Evolutionary conservation across 164 flowering plant species (phyloP).

Genomic region (Annona squamosa): DNA sequence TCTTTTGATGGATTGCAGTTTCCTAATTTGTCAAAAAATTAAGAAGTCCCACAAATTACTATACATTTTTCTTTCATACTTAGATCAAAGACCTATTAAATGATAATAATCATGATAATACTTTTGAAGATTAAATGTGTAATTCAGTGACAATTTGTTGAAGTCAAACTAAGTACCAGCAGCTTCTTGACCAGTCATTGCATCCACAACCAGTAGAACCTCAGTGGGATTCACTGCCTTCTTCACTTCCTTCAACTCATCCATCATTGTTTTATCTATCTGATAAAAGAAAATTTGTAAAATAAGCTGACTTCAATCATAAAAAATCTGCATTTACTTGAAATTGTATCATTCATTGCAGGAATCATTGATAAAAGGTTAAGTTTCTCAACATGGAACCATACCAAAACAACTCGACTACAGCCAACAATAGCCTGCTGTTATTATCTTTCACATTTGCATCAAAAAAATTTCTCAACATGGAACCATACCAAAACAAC

Average conservation of each 20-base stretch:
- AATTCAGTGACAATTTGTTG: background rate
- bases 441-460: too few species aligned
- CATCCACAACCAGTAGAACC: conserved; percentile 96
- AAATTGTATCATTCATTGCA: background rate
- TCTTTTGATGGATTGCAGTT: too few species aligned
- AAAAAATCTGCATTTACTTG: background rate
- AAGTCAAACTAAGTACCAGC: conserved; percentile 49
- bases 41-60: too few species aligned
- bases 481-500: background rate
- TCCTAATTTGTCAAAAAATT: too few species aligned
- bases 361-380: background rate
- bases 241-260: conserved; percentile 91
- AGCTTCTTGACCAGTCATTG: conserved; percentile 99
- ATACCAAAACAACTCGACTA: background rate
- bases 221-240: conserved; percentile 75
- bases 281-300: conserved; percentile 19
- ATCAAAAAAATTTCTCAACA: background rate
- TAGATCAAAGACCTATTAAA: too few species aligned
- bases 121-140: background rate
- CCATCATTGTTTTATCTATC: conserved; percentile 98
- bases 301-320: conserved; percentile 5
- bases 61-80: too few species aligned
- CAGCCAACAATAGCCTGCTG: background rate
- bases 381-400: background rate
- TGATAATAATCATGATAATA: too few species aligned